These are phyloP conservation scores for Litchi chinensis DNA, from an alignment of 345 rosid genomes.

Conservation along the genomic window DNA sequence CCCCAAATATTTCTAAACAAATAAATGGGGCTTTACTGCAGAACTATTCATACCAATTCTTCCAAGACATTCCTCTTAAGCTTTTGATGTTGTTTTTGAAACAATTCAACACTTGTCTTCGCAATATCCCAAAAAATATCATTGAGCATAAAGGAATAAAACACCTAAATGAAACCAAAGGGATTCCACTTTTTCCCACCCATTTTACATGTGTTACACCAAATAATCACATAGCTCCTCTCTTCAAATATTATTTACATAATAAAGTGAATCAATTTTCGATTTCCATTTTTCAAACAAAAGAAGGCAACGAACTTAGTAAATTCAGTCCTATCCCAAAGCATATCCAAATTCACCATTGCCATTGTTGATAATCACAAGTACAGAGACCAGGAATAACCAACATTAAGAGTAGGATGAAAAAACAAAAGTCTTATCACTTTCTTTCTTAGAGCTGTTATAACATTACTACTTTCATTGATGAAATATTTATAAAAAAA, in stretches of 20 bases:
- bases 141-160: not conserved
- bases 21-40: not conserved
- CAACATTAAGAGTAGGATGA: not conserved
- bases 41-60: not conserved
- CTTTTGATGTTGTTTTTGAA: too few relatives aligned
- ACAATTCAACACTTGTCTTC: not conserved
- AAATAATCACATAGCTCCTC: slow-evolving; percentile 3
- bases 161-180: not conserved
- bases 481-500: not conserved
- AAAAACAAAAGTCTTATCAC: not conserved
- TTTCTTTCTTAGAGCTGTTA: not conserved
- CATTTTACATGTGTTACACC: not conserved
- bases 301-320: not conserved
- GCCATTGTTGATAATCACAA: not conserved
- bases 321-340: not conserved
- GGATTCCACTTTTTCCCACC: not conserved
- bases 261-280: not conserved
- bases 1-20: not conserved
- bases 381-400: not conserved
- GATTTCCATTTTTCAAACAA: not conserved
- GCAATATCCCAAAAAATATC: not conserved
- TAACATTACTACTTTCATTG: not conserved
- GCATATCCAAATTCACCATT: not conserved
- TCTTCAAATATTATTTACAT: not conserved
- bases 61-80: not conserved